A percentile compares a stretch with the other conserved stretches of the same genome.
phyloP scores from a whole-genome alignment of 768 basidiomycete genomes.

The Phylloporus arenicola region DNA sequence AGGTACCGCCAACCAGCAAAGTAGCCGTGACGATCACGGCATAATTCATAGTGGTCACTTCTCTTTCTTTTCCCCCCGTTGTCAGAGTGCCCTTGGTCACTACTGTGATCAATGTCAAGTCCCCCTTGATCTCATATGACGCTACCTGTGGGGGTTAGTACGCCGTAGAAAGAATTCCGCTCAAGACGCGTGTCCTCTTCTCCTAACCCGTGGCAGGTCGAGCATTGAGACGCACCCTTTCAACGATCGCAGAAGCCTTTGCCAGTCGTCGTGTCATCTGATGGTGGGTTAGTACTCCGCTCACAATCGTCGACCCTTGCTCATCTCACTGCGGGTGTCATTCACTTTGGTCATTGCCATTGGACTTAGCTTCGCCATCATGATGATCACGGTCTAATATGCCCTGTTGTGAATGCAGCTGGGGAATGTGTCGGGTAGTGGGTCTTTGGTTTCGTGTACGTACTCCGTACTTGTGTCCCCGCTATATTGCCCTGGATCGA shows the following conservation, averaged over 20 bases:
- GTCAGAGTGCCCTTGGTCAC: slow-evolving; percentile 23
- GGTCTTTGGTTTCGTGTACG: slow-evolving; percentile 47
- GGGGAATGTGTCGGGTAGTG: slow-evolving; percentile 42
- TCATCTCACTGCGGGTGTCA: too few species aligned
- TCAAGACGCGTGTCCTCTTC: slow-evolving; percentile 23
- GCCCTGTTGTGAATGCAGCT: slow-evolving; percentile 46
- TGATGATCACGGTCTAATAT: slow-evolving; percentile 17
- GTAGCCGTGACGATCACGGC: too few species aligned
- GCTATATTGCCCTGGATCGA: slow-evolving; percentile 36
- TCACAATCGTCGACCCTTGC: too few species aligned
- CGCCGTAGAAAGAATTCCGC: slow-evolving; percentile 18
- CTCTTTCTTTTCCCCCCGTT: not conserved
- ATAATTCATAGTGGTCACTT: too few species aligned
- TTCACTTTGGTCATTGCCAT: too few species aligned
- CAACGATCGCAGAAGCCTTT: too few species aligned
- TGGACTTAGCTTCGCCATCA: too few species aligned
- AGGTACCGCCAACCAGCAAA: too few species aligned
- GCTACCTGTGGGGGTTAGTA: slow-evolving; percentile 17
- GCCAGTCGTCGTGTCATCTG: too few species aligned
- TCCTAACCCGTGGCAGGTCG: too few species aligned
- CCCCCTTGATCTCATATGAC: slow-evolving; percentile 28
- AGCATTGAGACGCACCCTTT: too few species aligned
- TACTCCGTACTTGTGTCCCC: not conserved
- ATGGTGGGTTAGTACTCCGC: too few species aligned
- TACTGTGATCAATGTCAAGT: slow-evolving; percentile 29